A percentile compares a stretch with the other conserved stretches of the same genome.
These are phyloP conservation scores for Lithospermum erythrorhizon DNA, from an alignment of 257 asterid genomes.

Conservation along the genomic window DNA sequence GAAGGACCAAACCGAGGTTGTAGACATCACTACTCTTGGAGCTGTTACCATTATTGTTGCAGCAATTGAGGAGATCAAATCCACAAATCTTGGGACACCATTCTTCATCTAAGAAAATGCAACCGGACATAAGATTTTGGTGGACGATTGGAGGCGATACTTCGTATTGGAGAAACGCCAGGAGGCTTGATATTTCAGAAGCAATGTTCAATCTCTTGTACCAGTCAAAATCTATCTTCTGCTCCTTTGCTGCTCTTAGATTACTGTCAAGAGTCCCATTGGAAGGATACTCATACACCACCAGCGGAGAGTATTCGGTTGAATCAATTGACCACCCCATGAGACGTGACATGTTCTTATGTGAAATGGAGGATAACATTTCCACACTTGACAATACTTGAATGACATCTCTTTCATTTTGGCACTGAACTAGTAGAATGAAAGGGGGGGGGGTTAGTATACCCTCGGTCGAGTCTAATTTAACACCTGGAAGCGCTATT, in stretches of 20 bases:
- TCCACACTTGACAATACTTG: conserved; percentile 31
- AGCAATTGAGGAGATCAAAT: conserved; percentile 23
- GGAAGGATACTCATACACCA: conserved; percentile 39
- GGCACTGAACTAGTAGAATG: conserved; percentile 11
- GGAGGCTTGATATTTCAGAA: conserved; percentile 41
- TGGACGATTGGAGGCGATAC: conserved; percentile 49
- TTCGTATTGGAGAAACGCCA: conserved; percentile 51
- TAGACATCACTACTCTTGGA: conserved; percentile 38
- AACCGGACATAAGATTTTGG: conserved; percentile 34
- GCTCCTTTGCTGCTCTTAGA: conserved; percentile 25
- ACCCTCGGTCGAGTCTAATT: too few species aligned
- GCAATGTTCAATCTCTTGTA: conserved; percentile 30
- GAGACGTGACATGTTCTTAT: conserved; percentile 40
- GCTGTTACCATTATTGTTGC: conserved; percentile 3
- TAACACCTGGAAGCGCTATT: too few species aligned
- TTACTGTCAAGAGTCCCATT: conserved; percentile 39
- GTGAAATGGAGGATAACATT: conserved; percentile 33
- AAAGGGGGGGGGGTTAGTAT: too few species aligned
- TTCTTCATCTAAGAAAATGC: conserved; percentile 42
- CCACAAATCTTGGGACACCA: conserved; percentile 37
- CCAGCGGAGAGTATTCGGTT: conserved; percentile 20
- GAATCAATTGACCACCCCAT: conserved; percentile 52
- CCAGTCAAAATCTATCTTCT: conserved; percentile 38
- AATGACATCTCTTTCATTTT: conserved; percentile 27
- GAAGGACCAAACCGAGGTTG: conserved; percentile 37